Conservation (phyloP, 331 rosid species). For the Quercus lobata region DNA sequence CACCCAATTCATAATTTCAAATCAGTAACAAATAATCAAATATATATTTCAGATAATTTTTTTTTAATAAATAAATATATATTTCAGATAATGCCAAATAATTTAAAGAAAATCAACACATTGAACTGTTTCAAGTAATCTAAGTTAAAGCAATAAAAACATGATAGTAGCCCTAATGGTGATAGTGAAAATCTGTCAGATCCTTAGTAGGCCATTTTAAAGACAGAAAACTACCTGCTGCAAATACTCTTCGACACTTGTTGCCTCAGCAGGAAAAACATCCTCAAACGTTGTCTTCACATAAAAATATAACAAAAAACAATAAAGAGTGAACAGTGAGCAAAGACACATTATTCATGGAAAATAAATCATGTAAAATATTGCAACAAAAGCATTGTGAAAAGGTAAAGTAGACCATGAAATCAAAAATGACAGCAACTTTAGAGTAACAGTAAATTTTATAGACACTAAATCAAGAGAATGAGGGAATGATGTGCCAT, state of each 20-base stretch:
- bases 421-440: constrained; percentile 8
- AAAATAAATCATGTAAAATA: background rate
- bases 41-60: background rate
- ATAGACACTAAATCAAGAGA: constrained; percentile 9
- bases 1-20: background rate
- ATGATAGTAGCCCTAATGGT: background rate
- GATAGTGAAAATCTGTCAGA: background rate
- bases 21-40: background rate
- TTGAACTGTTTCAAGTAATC: background rate
- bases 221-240: constrained; percentile 74
- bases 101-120: background rate
- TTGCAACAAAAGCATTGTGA: background rate
- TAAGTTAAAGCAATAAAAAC: background rate
- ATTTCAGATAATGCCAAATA: background rate
- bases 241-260: constrained; percentile 91
- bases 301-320: background rate
- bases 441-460: background rate
- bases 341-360: background rate
- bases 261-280: constrained; percentile 96
- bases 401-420: constrained; percentile 7
- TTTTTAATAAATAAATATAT: background rate
- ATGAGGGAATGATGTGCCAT: constrained; percentile 6
- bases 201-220: background rate
- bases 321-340: constrained; percentile 4
- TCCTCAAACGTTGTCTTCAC: constrained; percentile 95